These are phyloP conservation scores for Scedosporium aurantiacum DNA, from an alignment of 2,329 filamentous ascomycete species.

Conservation along the genomic window DNA sequence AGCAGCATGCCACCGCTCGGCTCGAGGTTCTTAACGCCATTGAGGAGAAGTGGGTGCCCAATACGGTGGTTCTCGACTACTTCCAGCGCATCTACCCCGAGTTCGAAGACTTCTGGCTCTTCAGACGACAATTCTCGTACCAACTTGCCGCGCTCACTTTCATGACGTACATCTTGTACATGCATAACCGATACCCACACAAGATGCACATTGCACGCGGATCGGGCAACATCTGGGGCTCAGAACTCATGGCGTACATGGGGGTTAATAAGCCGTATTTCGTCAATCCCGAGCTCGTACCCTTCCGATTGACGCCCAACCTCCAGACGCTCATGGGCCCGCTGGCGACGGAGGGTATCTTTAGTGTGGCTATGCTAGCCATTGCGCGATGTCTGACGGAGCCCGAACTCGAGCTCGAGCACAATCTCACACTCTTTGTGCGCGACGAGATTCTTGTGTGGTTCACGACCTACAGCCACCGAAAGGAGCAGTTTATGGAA, in stretches of 20 bases:
- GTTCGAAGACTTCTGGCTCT: constrained; percentile 94
- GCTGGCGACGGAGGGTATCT: constrained; percentile 90
- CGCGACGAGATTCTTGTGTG: constrained; percentile 97
- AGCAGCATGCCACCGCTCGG: constrained; percentile 61
- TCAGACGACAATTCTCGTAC: constrained; percentile 93
- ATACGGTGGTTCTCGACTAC: constrained; percentile 72
- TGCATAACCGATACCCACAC: constrained; percentile 89
- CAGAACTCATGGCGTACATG: constrained; percentile 87
- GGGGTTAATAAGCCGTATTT: constrained; percentile 76
- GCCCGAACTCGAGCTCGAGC: constrained; percentile 81
- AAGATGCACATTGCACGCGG: constrained; percentile 86
- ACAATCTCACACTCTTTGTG: constrained; percentile 88
- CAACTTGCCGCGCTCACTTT: constrained; percentile 92
- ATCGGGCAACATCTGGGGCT: constrained; percentile 91
- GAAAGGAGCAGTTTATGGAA: constrained; percentile 32
- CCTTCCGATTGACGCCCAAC: constrained; percentile 94
- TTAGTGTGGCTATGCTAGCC: constrained; percentile 89
- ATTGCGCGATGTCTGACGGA: constrained; percentile 91
- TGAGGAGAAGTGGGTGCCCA: constrained; percentile 84
- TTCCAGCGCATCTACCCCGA: constrained; percentile 81
- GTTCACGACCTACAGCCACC: constrained; percentile 66
- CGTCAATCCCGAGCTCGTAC: constrained; percentile 89
- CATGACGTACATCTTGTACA: constrained; percentile 97
- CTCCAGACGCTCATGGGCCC: constrained; percentile 94
- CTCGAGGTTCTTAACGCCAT: constrained; percentile 92